These are phyloP conservation scores for Thalassiosira mediterranea DNA, from an alignment of 352 stramenopile species.

Conservation along the genomic window DNA sequence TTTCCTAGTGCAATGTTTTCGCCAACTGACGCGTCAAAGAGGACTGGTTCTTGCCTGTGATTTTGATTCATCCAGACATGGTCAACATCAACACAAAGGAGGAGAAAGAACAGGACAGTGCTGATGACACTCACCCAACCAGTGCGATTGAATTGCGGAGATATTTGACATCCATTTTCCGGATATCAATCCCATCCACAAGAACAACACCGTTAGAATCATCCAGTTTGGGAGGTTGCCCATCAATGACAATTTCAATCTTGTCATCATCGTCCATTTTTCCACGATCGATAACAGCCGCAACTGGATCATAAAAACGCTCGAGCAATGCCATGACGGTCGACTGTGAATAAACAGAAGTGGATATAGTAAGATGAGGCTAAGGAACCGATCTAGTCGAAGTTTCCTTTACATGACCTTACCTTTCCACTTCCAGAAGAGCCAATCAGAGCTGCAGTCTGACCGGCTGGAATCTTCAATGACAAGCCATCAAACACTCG, in stretches of 20 bases:
- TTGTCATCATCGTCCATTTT: constrained; percentile 15
- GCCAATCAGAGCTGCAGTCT: constrained; percentile 77
- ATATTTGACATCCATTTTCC: constrained; percentile 69
- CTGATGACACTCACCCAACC: no score
- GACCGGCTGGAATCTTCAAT: constrained; percentile 74
- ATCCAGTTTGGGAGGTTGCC: constrained; percentile 2
- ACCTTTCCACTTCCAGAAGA: constrained; percentile 85
- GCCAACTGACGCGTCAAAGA: constrained; percentile 87
- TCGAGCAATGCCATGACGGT: constrained; percentile 69
- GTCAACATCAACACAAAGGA: no score
- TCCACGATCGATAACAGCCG: constrained; percentile 20
- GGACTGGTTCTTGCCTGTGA: constrained; percentile 88
- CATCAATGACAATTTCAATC: constrained; percentile 52
- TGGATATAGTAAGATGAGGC: background rate
- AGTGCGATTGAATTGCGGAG: constrained; percentile 27
- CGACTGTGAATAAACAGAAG: constrained; percentile 70
- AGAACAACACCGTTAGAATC: constrained; percentile 54
- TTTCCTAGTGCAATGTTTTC: constrained; percentile 87
- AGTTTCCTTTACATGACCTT: background rate
- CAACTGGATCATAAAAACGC: constrained; percentile 5
- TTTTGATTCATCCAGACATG: no score
- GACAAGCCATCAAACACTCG: constrained; percentile 85
- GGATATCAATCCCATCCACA: constrained; percentile 85
- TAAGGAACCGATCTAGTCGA: background rate
- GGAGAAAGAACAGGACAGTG: no score